Base-by-base conservation (phyloP, 2,329 filamentous ascomycete species). In the Colletotrichum aenigma region DNA sequence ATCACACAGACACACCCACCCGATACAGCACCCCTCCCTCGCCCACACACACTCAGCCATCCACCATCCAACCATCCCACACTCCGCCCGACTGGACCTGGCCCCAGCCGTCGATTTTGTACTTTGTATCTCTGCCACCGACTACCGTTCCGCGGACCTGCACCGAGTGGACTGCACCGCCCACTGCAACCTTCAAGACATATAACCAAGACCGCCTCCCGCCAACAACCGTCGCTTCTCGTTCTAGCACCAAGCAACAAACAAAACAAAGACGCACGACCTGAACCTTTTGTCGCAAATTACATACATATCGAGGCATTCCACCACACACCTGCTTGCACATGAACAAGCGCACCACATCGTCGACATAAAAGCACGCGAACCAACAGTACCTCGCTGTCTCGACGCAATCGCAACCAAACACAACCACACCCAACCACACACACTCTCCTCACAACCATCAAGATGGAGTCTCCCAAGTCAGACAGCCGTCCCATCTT, bases 391-490 rank as follows among this genome's bases (percentile, higher is more conserved):
- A 21, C 30, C 18, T 64, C n/a, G 34, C 52, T 32, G 28, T 66
- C 52, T 60, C 38, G 36, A 67, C 70, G 16, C 62, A 56, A 62
- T 56, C 21, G 21, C 67, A 18, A 71, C 43, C 58, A 34, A 61
- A n/a, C 61, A 43, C 43, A 32, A 28, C 36, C 16, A 38, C 64
- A 30, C 21, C 74, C 48, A n/a, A 56, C 68, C 16, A 61, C 26
- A 70, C 38, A 71, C 30, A n/a, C 13, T 21, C n/a, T 48, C 62
- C 18, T 48, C 34, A 43, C 70, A 70, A 43, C 32, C 21, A 74
- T 66, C 77, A 77, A 64, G 43, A 86, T 86, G 84, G 83, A 85
- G 36, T 80, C 81, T 55, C 79, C 84, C 26, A 81, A 84, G 67
- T 58, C 52, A 24, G 75, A 75, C 24, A 68, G 81, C 70, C 80